Base-by-base conservation (phyloP, 2,329 filamentous ascomycete genomes). In the Periconia digitata region DNA sequence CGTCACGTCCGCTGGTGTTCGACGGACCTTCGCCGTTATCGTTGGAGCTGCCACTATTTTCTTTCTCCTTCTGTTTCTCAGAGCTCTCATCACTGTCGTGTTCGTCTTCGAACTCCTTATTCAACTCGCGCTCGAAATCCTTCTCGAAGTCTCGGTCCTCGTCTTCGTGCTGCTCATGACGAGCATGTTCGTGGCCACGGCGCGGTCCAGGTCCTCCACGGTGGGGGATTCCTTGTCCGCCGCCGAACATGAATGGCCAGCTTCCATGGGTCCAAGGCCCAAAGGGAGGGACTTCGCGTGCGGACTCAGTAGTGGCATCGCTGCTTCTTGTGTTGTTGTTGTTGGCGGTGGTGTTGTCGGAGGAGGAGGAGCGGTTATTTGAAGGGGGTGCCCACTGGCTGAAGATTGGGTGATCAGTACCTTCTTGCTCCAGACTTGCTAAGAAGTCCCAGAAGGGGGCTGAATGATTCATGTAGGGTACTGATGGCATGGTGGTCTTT, bases 401-500 rank as follows among this genome's bases (percentile, higher is more conserved):
- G 52, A 76, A 77, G 64, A 75, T 74, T 21, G 78, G 74, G 58
- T 79, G 73, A 20, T 71, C 63, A 27, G 59, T 50, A 45, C 71
- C 73, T 63, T 74, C 68, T 45, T 75, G 69, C 55, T 82, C 79
- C 12, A 83, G 70, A 51, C 67, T 71, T 44, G 76, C 73, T 44
- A 82, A 57, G 50, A 78, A 79, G 63, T 83, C 79, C 80, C 80
- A 82, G 62, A 83, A 80, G 43, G 79, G 76, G 58, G 75, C 73
- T 4, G 73, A 74, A 46, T 76, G 72, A 49, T 81, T 80, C 70
- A 80, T 74, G 62, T 80, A 77, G 49, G 74, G 72, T 50, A 81
- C 69, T 55, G 77, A 77, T 61, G 79, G 75, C 79, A 82, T 82
- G 48, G n/a, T n/a, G n/a, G n/a, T n/a, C n/a, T n/a, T n/a, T n/a